Percentiles rank a stretch among this genome's conserved stretches.
Evolutionary conservation across 495 filamentous ascomycete species (phyloP).

Genomic region (Endocarpon pusillum): DNA sequence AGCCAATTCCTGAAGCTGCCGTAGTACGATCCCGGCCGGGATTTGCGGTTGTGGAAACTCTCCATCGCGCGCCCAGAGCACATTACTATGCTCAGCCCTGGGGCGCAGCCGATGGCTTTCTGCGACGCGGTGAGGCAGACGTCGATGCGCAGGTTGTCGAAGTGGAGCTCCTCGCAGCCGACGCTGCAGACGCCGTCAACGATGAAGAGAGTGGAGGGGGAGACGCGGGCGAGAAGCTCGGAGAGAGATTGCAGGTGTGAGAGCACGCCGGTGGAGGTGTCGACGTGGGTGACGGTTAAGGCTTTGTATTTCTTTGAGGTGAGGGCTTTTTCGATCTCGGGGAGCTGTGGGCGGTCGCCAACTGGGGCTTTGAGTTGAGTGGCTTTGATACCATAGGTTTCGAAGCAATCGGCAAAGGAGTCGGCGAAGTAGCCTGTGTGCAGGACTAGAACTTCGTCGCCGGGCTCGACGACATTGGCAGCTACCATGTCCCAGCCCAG

Average conservation of each 20-base stretch:
- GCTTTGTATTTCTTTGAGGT: constrained; percentile 80
- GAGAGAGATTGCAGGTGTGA: constrained; percentile 74
- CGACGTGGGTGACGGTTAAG: constrained; percentile 88
- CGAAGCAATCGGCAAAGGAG: constrained; percentile 80
- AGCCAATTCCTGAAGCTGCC: constrained; percentile 94
- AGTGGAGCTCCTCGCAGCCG: constrained; percentile 84
- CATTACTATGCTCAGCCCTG: constrained; percentile 85
- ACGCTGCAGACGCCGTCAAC: constrained; percentile 97
- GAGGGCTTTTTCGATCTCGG: constrained; percentile 72
- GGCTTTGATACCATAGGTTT: constrained; percentile 74
- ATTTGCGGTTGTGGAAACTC: constrained; percentile 58
- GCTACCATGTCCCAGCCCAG: constrained; percentile 93
- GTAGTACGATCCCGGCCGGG: constrained; percentile 72
- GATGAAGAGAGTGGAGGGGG: constrained; percentile 74
- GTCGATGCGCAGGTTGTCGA: constrained; percentile 88
- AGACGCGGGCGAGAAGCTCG: constrained; percentile 66
- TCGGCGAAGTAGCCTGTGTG: constrained; percentile 96
- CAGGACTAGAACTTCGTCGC: constrained; percentile 80
- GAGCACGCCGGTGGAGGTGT: constrained; percentile 90
- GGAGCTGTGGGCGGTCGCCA: constrained; percentile 72
- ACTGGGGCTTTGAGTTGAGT: constrained; percentile 81
- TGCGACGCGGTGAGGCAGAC: constrained; percentile 86
- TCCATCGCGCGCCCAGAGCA: constrained; percentile 79
- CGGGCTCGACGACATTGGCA: constrained; percentile 72
- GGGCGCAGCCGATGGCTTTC: constrained; percentile 91